These are phyloP conservation scores for Parastagonospora nodorum DNA, from an alignment of 2,329 filamentous ascomycete genomes.

Conservation along the genomic window DNA sequence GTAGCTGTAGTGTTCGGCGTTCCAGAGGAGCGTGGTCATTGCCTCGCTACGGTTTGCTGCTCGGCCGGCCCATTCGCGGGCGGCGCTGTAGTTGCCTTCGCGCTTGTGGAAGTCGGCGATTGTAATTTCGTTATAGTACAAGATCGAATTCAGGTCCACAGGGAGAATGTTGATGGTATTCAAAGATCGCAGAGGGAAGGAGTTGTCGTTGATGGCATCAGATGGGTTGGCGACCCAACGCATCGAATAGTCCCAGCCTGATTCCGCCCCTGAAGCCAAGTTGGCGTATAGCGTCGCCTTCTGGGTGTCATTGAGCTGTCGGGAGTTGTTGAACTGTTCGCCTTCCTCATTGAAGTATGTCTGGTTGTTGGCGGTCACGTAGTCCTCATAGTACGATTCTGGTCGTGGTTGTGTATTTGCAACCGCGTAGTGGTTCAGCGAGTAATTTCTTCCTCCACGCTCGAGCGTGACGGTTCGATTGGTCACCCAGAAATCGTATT, in stretches of 20 bases:
- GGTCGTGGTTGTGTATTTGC: conserved; percentile 69
- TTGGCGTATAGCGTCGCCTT: conserved; percentile 63
- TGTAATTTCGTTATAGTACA: conserved; percentile 68
- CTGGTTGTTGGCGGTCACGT: conserved; percentile 65
- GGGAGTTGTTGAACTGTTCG: conserved; percentile 61
- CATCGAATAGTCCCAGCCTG: conserved; percentile 67
- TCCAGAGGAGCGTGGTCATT: conserved; percentile 69
- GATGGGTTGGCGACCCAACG: conserved; percentile 63
- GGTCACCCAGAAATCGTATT: conserved; percentile 66
- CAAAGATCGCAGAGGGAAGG: conserved; percentile 68
- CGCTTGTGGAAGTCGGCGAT: conserved; percentile 61
- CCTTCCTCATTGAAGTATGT: conserved; percentile 66
- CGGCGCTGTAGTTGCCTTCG: conserved; percentile 57
- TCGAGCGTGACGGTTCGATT: conserved; percentile 65
- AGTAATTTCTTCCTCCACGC: conserved; percentile 55
- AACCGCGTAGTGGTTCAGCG: conserved; percentile 65
- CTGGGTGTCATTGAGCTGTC: conserved; percentile 58
- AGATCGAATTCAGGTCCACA: conserved; percentile 70
- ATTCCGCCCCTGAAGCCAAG: conserved; percentile 68
- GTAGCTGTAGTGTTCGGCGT: conserved; percentile 65
- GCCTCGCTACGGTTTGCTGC: conserved; percentile 63
- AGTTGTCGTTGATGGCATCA: conserved; percentile 64
- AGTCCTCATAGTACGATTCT: conserved; percentile 71
- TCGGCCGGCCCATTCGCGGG: conserved; percentile 55
- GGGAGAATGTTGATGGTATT: conserved; percentile 64